Percentiles rank a stretch among this genome's conserved stretches.
phyloP scores from a whole-genome alignment of 495 filamentous ascomycete genomes.

The Penicillium fimorum region DNA sequence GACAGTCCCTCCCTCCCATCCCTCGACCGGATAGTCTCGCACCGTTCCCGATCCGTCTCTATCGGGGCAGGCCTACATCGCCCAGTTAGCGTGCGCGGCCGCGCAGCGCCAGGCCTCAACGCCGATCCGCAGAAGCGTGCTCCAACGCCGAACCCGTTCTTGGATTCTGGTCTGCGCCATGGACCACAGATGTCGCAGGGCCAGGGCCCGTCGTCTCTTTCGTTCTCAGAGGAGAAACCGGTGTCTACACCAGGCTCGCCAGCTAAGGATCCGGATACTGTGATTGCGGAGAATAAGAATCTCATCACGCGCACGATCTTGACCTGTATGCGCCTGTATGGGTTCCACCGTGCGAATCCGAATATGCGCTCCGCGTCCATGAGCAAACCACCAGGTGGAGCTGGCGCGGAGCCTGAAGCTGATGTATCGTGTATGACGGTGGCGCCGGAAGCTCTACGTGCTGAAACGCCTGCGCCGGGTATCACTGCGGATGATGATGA shows the following conservation, averaged over 20 bases:
- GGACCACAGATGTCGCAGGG: conserved; percentile 14
- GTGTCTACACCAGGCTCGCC: conserved; percentile 18
- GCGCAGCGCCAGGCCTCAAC: conserved; percentile 10
- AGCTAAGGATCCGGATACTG: conserved; percentile 34
- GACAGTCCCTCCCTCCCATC: conserved; percentile 27
- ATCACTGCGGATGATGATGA: conserved; percentile 51
- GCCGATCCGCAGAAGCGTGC: conserved; percentile 28
- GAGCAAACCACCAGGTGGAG: conserved; percentile 15
- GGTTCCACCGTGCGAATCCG: conserved; percentile 47
- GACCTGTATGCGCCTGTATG: conserved; percentile 65
- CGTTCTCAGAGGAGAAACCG: conserved; percentile 20
- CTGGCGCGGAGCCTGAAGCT: conserved; percentile 19
- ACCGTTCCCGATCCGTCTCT: conserved; percentile 40
- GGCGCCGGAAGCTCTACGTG: conserved; percentile 17
- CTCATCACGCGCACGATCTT: conserved; percentile 50
- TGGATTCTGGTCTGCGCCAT: conserved; percentile 22
- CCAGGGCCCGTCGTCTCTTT: conserved; percentile 17
- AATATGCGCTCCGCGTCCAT: conserved; percentile 24
- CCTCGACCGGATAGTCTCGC: conserved; percentile 33
- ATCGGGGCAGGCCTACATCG: conserved; percentile 35
- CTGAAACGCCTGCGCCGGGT: conserved; percentile 24
- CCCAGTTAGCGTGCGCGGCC: conserved; percentile 21
- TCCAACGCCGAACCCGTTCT: conserved; percentile 29
- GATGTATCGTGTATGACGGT: conserved; percentile 13
- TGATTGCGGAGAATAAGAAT: conserved; percentile 43